These are phyloP conservation scores for Debaryomyces fabryi DNA, from an alignment of 1,139 yeast species.

Conservation along the genomic window DNA sequence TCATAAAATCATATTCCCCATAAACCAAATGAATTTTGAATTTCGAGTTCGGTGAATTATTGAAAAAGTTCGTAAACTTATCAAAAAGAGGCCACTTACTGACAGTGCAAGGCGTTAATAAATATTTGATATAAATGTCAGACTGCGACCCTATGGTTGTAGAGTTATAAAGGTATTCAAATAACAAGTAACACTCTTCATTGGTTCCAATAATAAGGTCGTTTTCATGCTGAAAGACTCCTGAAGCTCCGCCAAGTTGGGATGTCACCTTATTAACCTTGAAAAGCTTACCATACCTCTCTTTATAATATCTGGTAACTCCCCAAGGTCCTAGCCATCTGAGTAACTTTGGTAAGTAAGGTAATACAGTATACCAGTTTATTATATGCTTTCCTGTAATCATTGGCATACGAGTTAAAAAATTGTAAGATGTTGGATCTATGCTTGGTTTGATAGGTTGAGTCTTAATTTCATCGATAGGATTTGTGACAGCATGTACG, in stretches of 20 bases:
- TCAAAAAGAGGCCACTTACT: slow-evolving; percentile 77
- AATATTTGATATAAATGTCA: slow-evolving; percentile 63
- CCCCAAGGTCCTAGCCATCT: slow-evolving; percentile 57
- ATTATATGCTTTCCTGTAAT: slow-evolving; percentile 31
- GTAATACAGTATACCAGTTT: slow-evolving; percentile 45
- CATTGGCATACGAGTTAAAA: slow-evolving; percentile 51
- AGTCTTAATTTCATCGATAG: slow-evolving; percentile 19
- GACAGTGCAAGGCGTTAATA: slow-evolving; percentile 75
- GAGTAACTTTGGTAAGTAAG: slow-evolving; percentile 47
- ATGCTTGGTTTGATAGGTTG: slow-evolving; percentile 33
- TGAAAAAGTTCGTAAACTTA: slow-evolving; percentile 44
- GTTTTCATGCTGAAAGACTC: slow-evolving; percentile 26
- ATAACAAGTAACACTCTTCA: slow-evolving; percentile 46
- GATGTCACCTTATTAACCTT: slow-evolving; percentile 46
- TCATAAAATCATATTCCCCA: slow-evolving; percentile 90
- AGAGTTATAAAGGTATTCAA: slow-evolving; percentile 62
- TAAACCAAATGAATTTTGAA: slow-evolving; percentile 63
- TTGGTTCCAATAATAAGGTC: slow-evolving; percentile 45
- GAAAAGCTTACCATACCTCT: slow-evolving; percentile 49
- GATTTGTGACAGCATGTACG: slow-evolving; percentile 61
- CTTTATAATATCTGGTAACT: slow-evolving; percentile 41
- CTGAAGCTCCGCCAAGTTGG: slow-evolving; percentile 36
- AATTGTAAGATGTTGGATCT: slow-evolving; percentile 39
- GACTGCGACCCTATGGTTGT: slow-evolving; percentile 64
- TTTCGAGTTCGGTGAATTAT: slow-evolving; percentile 16